phyloP scores from a whole-genome alignment of 352 stramenopile species.

The Globisporangium iwayamae region DNA sequence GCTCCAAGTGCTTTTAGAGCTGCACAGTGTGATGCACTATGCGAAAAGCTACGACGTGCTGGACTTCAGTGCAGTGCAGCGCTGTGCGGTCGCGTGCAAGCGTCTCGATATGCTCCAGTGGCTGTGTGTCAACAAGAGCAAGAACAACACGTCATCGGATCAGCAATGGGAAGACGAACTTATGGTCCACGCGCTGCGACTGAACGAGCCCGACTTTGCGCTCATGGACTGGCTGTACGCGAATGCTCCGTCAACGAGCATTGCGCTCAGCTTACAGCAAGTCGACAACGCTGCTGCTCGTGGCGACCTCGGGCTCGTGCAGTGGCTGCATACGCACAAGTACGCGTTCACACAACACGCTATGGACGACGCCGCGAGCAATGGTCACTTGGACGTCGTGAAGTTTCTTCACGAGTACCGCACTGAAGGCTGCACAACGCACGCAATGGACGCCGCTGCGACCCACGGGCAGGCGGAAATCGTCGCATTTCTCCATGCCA shows the following conservation, averaged over 20 bases:
- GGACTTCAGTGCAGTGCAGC: slow-evolving; percentile 7
- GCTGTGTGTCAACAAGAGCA: neutral
- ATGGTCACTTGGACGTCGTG: slow-evolving; percentile 4
- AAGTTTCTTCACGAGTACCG: slow-evolving; percentile 5
- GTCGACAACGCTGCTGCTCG: slow-evolving; percentile 6
- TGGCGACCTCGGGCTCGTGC: slow-evolving; percentile 5
- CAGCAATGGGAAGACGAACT: slow-evolving; percentile 11
- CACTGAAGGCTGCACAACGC: slow-evolving; percentile 5
- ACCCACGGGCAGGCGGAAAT: neutral
- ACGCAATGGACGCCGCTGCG: slow-evolving; percentile 12
- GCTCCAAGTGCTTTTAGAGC: slow-evolving; percentile 8
- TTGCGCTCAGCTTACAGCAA: slow-evolving; percentile 3
- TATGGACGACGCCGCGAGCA: slow-evolving; percentile 13
- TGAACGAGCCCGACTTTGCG: neutral
- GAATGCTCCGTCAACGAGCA: slow-evolving; percentile 6
- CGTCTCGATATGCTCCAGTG: slow-evolving; percentile 11
- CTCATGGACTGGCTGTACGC: slow-evolving; percentile 15
- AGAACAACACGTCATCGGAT: neutral
- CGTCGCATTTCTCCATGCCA: slow-evolving; percentile 7
- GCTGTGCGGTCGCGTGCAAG: slow-evolving; percentile 13
- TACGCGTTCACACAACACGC: slow-evolving; percentile 5
- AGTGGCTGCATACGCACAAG: slow-evolving; percentile 11
- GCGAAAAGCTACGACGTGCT: neutral
- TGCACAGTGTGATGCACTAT: slow-evolving; percentile 7
- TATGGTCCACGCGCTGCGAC: slow-evolving; percentile 9